These are phyloP conservation scores for Plasmodium sp. DNA, from an alignment of 169 alveolate genomes.

Conservation along the genomic window DNA sequence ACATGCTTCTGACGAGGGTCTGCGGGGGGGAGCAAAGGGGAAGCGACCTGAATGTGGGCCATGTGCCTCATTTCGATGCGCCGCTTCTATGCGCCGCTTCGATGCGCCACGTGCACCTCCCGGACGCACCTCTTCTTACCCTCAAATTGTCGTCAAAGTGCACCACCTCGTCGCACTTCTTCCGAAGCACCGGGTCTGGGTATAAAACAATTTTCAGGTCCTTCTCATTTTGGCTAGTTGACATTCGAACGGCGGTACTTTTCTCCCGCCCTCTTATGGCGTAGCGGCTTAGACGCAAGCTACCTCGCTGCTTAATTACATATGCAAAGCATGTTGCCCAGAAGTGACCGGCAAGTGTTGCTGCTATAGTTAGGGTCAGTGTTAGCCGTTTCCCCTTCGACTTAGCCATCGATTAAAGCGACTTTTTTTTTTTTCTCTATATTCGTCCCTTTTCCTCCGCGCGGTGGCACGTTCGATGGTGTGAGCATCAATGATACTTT, in stretches of 20 bases:
- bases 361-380: background rate
- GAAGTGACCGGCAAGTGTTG: background rate
- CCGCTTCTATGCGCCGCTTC: background rate
- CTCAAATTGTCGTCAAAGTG: conserved; percentile 38
- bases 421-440: background rate
- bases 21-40: background rate
- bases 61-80: background rate
- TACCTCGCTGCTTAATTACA: background rate
- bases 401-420: background rate
- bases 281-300: background rate
- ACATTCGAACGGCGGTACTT: background rate
- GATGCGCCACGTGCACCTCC: background rate
- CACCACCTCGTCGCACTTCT: conserved; percentile 24
- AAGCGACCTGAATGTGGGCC: background rate
- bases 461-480: background rate
- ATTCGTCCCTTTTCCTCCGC: background rate
- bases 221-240: conserved; percentile 2
- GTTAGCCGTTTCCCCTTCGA: background rate
- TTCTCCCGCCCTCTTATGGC: background rate
- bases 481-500: background rate
- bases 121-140: background rate
- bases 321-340: background rate
- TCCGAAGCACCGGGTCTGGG: conserved; percentile 41
- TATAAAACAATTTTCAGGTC: conserved; percentile 18
- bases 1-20: conserved; percentile 20